Conservation (phyloP, 2,329 filamentous ascomycete genomes). For the Pezicula rhizophila region DNA sequence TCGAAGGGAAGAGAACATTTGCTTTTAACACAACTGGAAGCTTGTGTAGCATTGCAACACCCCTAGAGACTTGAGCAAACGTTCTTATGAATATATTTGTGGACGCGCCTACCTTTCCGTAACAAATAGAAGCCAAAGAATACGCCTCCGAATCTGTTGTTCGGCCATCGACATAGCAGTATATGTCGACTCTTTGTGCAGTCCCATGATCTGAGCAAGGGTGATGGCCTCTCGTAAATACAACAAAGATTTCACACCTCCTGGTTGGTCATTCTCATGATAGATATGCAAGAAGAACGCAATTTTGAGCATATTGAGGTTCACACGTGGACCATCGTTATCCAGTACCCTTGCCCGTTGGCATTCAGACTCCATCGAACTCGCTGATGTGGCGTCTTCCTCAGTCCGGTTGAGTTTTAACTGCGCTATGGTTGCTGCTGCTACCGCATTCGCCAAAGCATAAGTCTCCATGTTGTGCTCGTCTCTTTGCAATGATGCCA, state of each 20-base stretch:
- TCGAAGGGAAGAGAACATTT: slow-evolving; percentile 31
- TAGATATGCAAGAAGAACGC: slow-evolving; percentile 48
- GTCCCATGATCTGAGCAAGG: slow-evolving; percentile 41
- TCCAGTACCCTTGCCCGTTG: slow-evolving; percentile 25
- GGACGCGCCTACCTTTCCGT: slow-evolving; percentile 30
- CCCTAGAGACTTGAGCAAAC: slow-evolving; percentile 29
- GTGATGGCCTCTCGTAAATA: slow-evolving; percentile 46
- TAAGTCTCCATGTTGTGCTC: slow-evolving; percentile 29
- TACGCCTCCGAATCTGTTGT: slow-evolving; percentile 38
- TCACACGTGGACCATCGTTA: slow-evolving; percentile 25
- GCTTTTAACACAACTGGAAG: slow-evolving; percentile 39
- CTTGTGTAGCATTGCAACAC: slow-evolving; percentile 44
- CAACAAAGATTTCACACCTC: slow-evolving; percentile 40
- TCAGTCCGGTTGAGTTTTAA: slow-evolving; percentile 33
- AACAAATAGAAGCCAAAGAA: slow-evolving; percentile 43
- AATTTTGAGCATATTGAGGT: slow-evolving; percentile 37
- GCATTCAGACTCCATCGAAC: slow-evolving; percentile 31
- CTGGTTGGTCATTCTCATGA: slow-evolving; percentile 41
- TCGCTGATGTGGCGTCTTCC: slow-evolving; percentile 26
- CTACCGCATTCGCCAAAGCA: slow-evolving; percentile 39
- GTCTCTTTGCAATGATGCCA: slow-evolving; percentile 30
- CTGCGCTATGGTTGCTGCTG: slow-evolving; percentile 42
- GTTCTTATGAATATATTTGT: not conserved
- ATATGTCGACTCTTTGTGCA: slow-evolving; percentile 40
- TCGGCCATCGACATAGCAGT: slow-evolving; percentile 29